Evolutionary conservation across 164 flowering plant genomes (phyloP).

Genomic region (Macadamia integrifolia): DNA sequence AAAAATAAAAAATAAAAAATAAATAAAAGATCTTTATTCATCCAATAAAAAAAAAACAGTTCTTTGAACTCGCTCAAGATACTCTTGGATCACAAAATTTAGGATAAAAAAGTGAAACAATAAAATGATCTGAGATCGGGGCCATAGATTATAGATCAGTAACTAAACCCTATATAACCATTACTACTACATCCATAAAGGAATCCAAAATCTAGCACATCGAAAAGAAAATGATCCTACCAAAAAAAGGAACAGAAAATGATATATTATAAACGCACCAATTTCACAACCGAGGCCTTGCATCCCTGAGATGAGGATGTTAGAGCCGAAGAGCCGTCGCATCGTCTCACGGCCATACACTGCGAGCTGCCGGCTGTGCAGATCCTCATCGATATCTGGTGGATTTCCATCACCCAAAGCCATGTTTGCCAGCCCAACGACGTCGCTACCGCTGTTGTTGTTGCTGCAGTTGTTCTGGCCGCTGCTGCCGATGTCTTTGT

Average conservation of each 20-base stretch:
- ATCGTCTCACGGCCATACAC: conserved; percentile 96
- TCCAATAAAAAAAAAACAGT: too few species aligned
- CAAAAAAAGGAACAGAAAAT: not conserved
- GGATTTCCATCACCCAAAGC: conserved; percentile 36
- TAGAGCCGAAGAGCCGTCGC: conserved; percentile 79
- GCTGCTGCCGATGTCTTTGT: conserved; percentile 5
- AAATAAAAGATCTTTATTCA: too few species aligned
- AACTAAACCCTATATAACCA: too few species aligned
- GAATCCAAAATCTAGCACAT: not conserved
- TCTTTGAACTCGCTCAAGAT: too few species aligned
- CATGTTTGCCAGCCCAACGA: conserved; percentile 9
- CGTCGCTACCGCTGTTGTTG: conserved; percentile 10
- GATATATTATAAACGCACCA: conserved; percentile 35
- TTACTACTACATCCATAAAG: not conserved
- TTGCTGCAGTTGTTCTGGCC: not conserved
- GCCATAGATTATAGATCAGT: too few species aligned
- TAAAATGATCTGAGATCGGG: too few species aligned
- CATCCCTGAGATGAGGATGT: conserved; percentile 85
- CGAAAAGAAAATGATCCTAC: not conserved
- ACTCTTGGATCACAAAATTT: too few species aligned
- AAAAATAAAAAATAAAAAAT: too few species aligned
- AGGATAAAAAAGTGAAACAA: too few species aligned
- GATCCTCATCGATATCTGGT: conserved; percentile 82
- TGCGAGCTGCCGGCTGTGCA: conserved; percentile 92
- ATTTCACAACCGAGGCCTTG: conserved; percentile 94